Conservation (phyloP, 1,284 basidiomycete genomes). For the Puccinia horiana region DNA sequence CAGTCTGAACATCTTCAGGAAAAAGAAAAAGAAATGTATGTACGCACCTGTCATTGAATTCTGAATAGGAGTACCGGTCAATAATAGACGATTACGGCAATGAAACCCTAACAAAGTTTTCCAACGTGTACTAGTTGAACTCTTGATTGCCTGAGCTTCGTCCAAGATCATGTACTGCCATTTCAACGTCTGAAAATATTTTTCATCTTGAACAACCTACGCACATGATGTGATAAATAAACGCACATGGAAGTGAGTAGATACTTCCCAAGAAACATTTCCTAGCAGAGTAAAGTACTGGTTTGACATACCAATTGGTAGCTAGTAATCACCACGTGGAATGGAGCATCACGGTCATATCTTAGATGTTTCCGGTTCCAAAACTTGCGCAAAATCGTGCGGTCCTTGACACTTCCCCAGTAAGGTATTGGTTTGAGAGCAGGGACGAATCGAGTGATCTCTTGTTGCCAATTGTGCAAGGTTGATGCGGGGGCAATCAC, state of each 20-base stretch:
- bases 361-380: constrained; percentile 98
- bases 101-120: constrained; percentile 94
- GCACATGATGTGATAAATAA: constrained; percentile 24
- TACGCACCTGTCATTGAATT: constrained; percentile 95
- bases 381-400: constrained; percentile 89
- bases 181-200: constrained; percentile 95
- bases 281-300: not conserved
- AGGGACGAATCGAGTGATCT: constrained; percentile 92
- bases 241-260: not conserved
- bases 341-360: constrained; percentile 91
- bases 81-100: constrained; percentile 88
- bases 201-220: constrained; percentile 91
- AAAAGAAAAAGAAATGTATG: not conserved
- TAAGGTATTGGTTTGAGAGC: constrained; percentile 91
- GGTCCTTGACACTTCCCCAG: constrained; percentile 97
- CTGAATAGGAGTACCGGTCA: constrained; percentile 98
- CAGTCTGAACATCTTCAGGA: not conserved
- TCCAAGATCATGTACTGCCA: constrained; percentile 99
- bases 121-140: constrained; percentile 94
- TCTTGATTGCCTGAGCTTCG: constrained; percentile 99
- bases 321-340: constrained; percentile 94
- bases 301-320: constrained; percentile 78
- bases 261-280: not conserved
- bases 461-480: constrained; percentile 99
- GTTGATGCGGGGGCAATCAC: constrained; percentile 98